Base-by-base conservation (phyloP, 2,329 filamentous ascomycete species). In the Pestalotiopsis sp. region DNA sequence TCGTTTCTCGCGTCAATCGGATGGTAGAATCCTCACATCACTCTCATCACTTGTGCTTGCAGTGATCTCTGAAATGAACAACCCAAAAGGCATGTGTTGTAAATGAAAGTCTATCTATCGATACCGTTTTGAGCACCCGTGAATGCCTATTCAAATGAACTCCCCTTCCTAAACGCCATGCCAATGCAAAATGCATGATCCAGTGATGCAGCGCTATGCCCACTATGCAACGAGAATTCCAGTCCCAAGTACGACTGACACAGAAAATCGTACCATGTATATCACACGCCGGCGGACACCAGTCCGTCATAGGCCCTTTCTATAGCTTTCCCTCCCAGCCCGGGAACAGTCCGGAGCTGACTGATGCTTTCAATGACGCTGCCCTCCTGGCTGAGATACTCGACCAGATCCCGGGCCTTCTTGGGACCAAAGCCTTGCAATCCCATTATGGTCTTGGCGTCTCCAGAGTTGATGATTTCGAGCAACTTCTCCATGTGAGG, bases 351-450 rank as follows among this genome's bases (percentile, higher is more conserved):
- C 67, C 83, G 81, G 73, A 91, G 76, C 76, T 90, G 83, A 49
- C 80, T 80, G 70, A 91, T 73, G 20, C 78, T 85, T 72, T 80
- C 80, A 45, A 90, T 83, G 4, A 78, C 80, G 4, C 82, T 82
- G 9, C 81, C 81, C 6, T 78, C 75, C 39, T 84, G 80, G 59
- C 85, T 84, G n/a, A 90, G 76, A 70, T 85, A 85, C 64, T 88
- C 85, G 4, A 90, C 84, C 41, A 90, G 77, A 71, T 90, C 88
- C 57, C 83, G 81, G 0, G 92, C 92, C 78, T 91, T 92, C 82
- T 93, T 94, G 1, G 89, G 84, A 0, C 92, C 92, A 12, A 94
- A 90, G 2, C 92, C 92, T 52, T 89, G 89, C 1, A 94, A 83
- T 3, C 87, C 81, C 74, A 87, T 87, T 78, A 94, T 94, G 75